These are phyloP conservation scores for Saccharomyces hybrid DNA, from an alignment of 1,139 yeast genomes.

Conservation along the genomic window DNA sequence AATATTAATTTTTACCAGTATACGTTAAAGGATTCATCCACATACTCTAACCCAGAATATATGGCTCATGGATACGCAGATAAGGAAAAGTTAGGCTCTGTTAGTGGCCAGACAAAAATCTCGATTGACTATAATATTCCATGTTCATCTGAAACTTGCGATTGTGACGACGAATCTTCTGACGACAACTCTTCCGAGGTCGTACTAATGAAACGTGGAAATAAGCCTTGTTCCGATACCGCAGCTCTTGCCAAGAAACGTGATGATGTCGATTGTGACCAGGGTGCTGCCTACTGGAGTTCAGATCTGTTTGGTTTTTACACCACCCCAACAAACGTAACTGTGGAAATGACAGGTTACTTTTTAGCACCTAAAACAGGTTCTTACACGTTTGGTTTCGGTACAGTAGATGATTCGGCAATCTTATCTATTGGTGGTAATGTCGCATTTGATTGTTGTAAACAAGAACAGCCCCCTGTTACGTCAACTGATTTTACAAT, in stretches of 20 bases:
- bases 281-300: slow-evolving; percentile 2
- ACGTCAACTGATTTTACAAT: slow-evolving; percentile 6
- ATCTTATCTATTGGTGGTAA: slow-evolving; percentile 25
- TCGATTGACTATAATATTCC: background rate
- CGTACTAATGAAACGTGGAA: too few species aligned
- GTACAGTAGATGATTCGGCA: slow-evolving; percentile 26
- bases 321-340: slow-evolving; percentile 11
- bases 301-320: slow-evolving; percentile 1
- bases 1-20: background rate
- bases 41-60: background rate
- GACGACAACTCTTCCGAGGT: background rate
- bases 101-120: background rate
- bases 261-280: background rate
- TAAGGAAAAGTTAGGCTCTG: background rate
- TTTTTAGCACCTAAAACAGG: slow-evolving; percentile 25
- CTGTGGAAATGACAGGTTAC: slow-evolving; percentile 26
- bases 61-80: slow-evolving; percentile 1
- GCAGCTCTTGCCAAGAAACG: background rate
- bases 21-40: background rate
- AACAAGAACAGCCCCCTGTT: slow-evolving; percentile 5
- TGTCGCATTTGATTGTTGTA: slow-evolving; percentile 31
- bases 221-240: background rate
- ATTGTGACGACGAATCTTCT: background rate
- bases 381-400: slow-evolving; percentile 20
- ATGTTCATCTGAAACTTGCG: slow-evolving; percentile 13